Conservation (phyloP, 441 rosid species). For the Gossypium davidsonii region DNA sequence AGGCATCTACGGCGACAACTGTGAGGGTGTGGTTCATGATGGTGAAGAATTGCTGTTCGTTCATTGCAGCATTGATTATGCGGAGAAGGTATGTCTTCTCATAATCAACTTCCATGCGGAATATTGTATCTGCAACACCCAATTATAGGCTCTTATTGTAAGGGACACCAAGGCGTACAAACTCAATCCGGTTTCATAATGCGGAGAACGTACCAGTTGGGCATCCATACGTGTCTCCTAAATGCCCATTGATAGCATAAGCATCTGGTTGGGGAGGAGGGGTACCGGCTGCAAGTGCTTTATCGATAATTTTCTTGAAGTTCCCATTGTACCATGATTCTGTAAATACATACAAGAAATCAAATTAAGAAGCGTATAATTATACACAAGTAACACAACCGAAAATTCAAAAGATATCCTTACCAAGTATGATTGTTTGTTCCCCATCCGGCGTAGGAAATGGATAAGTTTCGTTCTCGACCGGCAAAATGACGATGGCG, state of each 20-base stretch:
- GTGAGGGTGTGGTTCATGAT: constrained; percentile 22
- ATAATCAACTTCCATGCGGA: constrained; percentile 12
- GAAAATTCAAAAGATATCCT: not conserved
- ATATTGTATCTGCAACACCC: not conserved
- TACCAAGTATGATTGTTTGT: constrained; percentile 4
- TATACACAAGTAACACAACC: not conserved
- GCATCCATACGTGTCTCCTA: constrained; percentile 33
- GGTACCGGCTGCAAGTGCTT: constrained; percentile 16
- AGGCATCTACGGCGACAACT: constrained; percentile 22
- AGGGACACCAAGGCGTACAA: not conserved
- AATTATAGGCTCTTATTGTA: not conserved
- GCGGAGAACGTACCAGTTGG: constrained; percentile 15
- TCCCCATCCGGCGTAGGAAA: constrained; percentile 37
- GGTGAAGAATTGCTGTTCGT: constrained; percentile 19
- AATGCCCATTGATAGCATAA: constrained; percentile 40
- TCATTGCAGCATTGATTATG: constrained; percentile 28
- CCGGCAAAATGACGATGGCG: constrained; percentile 40
- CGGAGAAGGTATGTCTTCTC: constrained; percentile 25
- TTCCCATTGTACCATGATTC: constrained; percentile 26
- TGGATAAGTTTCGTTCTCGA: constrained; percentile 26
- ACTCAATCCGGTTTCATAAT: not conserved
- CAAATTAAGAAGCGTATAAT: not conserved
- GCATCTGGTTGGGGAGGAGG: constrained; percentile 26
- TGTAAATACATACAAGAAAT: constrained; percentile 28
- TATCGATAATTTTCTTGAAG: constrained; percentile 2